These are phyloP conservation scores for Penicillium sp. DNA, from an alignment of 2,329 filamentous ascomycete species.

Conservation along the genomic window DNA sequence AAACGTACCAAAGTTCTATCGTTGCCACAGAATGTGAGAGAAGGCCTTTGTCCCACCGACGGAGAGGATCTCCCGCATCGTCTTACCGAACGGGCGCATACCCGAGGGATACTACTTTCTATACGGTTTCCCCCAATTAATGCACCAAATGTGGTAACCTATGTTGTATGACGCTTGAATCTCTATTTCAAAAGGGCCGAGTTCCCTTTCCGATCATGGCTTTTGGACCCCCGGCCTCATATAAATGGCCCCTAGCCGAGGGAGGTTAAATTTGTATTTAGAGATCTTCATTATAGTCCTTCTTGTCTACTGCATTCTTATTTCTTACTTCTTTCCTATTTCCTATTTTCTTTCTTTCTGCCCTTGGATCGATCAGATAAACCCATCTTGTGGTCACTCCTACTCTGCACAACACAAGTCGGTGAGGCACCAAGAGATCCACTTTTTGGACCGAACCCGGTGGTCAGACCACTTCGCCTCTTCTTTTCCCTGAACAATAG, in stretches of 20 bases:
- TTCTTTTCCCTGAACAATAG: slow-evolving; percentile 11
- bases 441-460: slow-evolving; percentile 12
- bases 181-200: neutral
- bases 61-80: slow-evolving; percentile 10
- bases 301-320: too few species aligned
- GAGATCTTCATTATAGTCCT: neutral
- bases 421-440: slow-evolving; percentile 13
- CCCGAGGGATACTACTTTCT: slow-evolving; percentile 6
- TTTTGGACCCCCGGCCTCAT: neutral
- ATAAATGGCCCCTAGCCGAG: neutral
- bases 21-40: neutral
- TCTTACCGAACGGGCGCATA: slow-evolving; percentile 8
- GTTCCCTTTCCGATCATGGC: neutral
- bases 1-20: neutral
- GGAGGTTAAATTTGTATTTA: neutral
- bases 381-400: neutral
- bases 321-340: neutral
- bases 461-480: slow-evolving; percentile 24
- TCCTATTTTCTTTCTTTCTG: neutral
- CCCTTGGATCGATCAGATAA: neutral
- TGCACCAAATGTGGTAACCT: neutral
- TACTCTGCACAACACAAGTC: neutral
- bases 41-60: neutral
- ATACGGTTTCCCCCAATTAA: neutral
- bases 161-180: neutral